Evolutionary conservation across 2,329 filamentous ascomycete species (phyloP).

Genomic region (Pseudopyrenochaeta lycopersici): DNA sequence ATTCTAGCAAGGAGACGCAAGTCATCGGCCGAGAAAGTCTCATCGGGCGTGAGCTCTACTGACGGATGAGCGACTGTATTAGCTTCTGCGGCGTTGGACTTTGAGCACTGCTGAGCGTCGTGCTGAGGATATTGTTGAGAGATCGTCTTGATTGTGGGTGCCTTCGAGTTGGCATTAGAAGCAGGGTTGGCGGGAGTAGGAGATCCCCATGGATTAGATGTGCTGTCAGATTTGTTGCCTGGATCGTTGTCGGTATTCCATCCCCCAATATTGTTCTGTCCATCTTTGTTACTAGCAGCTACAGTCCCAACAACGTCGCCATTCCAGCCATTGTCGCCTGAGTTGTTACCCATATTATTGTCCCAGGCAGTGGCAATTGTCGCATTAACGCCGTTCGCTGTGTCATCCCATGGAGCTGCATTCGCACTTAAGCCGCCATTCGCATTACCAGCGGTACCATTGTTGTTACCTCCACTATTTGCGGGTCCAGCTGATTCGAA

Average conservation of each 20-base stretch:
- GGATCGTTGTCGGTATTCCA: constrained; percentile 1
- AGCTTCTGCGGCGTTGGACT: background rate
- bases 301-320: too few relatives aligned
- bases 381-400: too few relatives aligned
- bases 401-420: background rate
- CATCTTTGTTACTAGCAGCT: background rate
- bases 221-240: background rate
- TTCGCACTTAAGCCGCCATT: background rate
- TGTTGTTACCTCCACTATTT: background rate
- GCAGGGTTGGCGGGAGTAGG: constrained; percentile 1
- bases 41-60: constrained; percentile 37
- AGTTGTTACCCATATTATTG: too few relatives aligned
- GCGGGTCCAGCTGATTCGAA: too few relatives aligned
- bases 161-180: constrained; percentile 2
- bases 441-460: background rate
- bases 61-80: constrained; percentile 6
- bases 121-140: background rate
- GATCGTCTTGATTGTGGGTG: constrained; percentile 4
- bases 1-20: constrained; percentile 55
- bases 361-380: too few relatives aligned
- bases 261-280: background rate
- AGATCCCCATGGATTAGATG: background rate
- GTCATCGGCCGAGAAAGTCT: constrained; percentile 41
- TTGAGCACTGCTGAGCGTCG: constrained; percentile 1
- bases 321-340: too few relatives aligned